These are phyloP conservation scores for Starmerella stigmatis DNA, from an alignment of 805 yeast genomes.

Conservation along the genomic window DNA sequence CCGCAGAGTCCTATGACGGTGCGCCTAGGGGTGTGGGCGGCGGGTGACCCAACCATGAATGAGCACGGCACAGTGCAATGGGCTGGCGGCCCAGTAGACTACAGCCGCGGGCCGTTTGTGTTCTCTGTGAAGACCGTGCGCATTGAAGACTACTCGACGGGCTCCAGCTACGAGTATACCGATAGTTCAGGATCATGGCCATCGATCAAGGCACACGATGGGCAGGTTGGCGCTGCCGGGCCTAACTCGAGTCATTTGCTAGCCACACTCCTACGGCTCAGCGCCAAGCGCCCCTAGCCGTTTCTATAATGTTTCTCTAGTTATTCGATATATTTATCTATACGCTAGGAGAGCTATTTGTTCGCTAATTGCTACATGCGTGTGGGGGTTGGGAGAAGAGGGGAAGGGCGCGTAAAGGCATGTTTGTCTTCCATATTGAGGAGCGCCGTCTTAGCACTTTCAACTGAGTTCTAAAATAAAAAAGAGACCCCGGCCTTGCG, in stretches of 20 bases:
- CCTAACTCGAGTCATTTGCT: conserved; percentile 25
- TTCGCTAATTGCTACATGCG: no score
- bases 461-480: no score
- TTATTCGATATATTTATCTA: no score
- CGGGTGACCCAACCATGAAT: conserved; percentile 38
- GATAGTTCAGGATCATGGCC: conserved; percentile 35
- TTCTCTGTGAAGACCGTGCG: conserved; percentile 51
- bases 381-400: no score
- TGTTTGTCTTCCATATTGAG: no score
- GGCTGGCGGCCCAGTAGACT: conserved; percentile 61
- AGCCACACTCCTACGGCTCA: conserved; percentile 28
- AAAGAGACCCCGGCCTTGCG: no score
- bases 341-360: no score
- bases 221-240: conserved; percentile 43
- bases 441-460: no score
- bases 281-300: background rate
- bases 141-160: conserved; percentile 50
- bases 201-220: conserved; percentile 36
- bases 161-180: conserved; percentile 35
- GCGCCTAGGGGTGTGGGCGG: conserved; percentile 49
- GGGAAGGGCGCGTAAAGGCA: no score
- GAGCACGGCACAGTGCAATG: conserved; percentile 54
- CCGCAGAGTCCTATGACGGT: conserved; percentile 86
- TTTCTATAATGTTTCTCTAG: no score
- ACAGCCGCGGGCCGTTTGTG: conserved; percentile 37